Evolutionary conservation across 108 stramenopile species (phyloP).

Genomic region (Cylindrotheca fusiformis): DNA sequence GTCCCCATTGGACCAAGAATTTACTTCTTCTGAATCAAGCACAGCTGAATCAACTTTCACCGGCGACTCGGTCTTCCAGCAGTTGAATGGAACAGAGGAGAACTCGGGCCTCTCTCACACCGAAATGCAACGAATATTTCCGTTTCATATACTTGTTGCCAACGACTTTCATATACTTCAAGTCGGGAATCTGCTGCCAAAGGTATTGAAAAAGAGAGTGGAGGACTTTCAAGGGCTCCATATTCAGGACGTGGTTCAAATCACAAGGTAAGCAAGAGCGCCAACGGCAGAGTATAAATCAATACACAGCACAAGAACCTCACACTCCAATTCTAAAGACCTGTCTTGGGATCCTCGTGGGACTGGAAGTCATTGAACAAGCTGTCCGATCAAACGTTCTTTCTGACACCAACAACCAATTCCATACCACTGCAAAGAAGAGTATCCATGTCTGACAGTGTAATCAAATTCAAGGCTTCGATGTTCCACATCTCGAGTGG

Average conservation of each 20-base stretch:
- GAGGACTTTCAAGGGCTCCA: not conserved
- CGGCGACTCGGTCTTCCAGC: too few relatives aligned
- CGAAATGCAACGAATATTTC: slow-evolving; percentile 31
- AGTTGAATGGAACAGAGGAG: not conserved
- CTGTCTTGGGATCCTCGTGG: slow-evolving; percentile 12
- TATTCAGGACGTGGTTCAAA: not conserved
- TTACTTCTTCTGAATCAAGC: too few relatives aligned
- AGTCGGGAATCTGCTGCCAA: slow-evolving; percentile 31
- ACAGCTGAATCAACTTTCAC: too few relatives aligned
- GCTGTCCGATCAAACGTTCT: slow-evolving; percentile 41
- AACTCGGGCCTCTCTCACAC: slow-evolving; percentile 3
- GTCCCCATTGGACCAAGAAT: too few relatives aligned
- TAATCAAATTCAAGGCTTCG: slow-evolving; percentile 33
- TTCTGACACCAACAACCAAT: slow-evolving; percentile 9
- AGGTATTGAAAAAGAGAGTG: slow-evolving; percentile 4
- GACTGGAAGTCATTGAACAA: slow-evolving; percentile 21
- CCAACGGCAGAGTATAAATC: too few relatives aligned
- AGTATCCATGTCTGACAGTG: not conserved
- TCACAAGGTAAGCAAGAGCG: too few relatives aligned
- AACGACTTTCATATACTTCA: slow-evolving; percentile 35
- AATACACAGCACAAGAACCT: too few relatives aligned
- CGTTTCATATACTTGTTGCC: slow-evolving; percentile 40
- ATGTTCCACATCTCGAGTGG: slow-evolving; percentile 13
- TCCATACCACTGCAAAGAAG: not conserved
- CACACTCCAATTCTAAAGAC: too few relatives aligned